Evolutionary conservation across 2,329 filamentous ascomycete species (phyloP).

Genomic region (Fusarium algeriense): DNA sequence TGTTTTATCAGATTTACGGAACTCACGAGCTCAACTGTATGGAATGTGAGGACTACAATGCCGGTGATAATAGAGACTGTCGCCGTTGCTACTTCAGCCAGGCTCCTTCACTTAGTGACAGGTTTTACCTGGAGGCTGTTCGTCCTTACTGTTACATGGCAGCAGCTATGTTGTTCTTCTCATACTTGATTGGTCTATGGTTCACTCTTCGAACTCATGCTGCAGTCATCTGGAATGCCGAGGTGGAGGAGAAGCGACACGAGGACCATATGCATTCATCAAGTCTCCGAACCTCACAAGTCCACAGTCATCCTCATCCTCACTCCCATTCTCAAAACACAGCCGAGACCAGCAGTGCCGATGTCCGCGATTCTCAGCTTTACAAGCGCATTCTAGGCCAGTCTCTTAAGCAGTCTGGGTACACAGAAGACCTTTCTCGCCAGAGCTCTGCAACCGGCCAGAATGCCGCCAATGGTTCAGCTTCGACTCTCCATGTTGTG

Average conservation of each 20-base stretch:
- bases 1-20: constrained; percentile 99
- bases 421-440: constrained; percentile 64
- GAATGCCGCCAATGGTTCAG: constrained; percentile 57
- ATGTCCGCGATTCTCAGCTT: constrained; percentile 87
- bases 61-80: constrained; percentile 74
- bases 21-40: constrained; percentile 94
- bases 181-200: constrained; percentile 92
- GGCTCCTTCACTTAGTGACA: constrained; percentile 82
- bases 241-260: constrained; percentile 80
- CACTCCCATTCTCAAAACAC: constrained; percentile 52
- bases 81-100: constrained; percentile 95
- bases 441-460: constrained; percentile 54
- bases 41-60: constrained; percentile 65
- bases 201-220: constrained; percentile 97
- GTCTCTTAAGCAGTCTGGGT: constrained; percentile 84
- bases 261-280: constrained; percentile 61
- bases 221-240: constrained; percentile 94
- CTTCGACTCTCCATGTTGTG: constrained; percentile 76
- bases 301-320: constrained; percentile 51
- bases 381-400: constrained; percentile 96
- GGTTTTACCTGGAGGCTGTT: constrained; percentile 91
- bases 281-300: constrained; percentile 52
- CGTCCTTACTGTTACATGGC: constrained; percentile 94
- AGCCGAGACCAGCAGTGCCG: constrained; percentile 65
- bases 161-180: constrained; percentile 86